A percentile compares a stretch with the other conserved stretches of the same genome.
These are phyloP conservation scores for Crithidia expoeki DNA, from an alignment of 208 protist species.

Conservation along the genomic window DNA sequence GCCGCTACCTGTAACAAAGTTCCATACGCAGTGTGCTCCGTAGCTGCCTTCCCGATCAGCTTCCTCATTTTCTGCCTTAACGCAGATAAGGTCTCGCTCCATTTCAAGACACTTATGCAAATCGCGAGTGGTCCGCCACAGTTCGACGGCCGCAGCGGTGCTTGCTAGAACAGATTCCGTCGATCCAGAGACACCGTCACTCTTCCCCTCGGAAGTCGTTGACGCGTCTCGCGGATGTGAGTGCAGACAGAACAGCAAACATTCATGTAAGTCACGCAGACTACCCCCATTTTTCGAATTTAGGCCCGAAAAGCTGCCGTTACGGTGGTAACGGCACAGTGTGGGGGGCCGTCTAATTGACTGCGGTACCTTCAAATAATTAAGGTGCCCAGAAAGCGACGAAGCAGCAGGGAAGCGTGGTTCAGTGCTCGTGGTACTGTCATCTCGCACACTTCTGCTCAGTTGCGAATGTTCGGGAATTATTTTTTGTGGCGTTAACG, in stretches of 20 bases:
- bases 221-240: background rate
- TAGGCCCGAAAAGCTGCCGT: too few species aligned
- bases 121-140: background rate
- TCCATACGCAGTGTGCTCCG: too few species aligned
- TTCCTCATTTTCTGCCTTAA: background rate
- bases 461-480: too few species aligned
- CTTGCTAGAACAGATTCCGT: background rate
- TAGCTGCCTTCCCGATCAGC: background rate
- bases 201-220: background rate
- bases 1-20: background rate
- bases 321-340: too few species aligned
- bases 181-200: background rate
- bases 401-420: too few species aligned
- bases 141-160: background rate
- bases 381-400: too few species aligned
- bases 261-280: conserved; percentile 24
- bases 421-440: too few species aligned
- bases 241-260: background rate
- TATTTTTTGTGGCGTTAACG: too few species aligned
- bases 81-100: background rate
- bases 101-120: background rate
- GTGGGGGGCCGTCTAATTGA: too few species aligned
- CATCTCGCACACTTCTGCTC: too few species aligned
- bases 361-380: too few species aligned
- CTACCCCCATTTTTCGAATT: too few species aligned